Evolutionary conservation across 228 moss, liverwort and hornwort species (phyloP).

Genomic region (Sphagnum magellanicum): DNA sequence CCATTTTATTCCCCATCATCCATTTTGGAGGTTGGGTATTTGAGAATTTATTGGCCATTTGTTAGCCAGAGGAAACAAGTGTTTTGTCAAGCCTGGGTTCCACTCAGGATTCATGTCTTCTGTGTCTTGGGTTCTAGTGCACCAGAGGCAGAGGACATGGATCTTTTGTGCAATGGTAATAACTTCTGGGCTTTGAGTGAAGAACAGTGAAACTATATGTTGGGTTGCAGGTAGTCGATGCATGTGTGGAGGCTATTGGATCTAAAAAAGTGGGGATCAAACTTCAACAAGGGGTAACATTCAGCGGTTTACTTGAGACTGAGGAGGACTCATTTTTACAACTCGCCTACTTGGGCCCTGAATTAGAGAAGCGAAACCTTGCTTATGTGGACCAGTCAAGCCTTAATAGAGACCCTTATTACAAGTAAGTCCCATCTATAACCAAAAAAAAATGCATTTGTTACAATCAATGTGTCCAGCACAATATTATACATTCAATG

Average conservation of each 20-base stretch:
- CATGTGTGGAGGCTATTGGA: constrained; percentile 42
- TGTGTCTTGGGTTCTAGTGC: too few species aligned
- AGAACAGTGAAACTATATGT: not conserved
- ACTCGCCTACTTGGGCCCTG: constrained; percentile 55
- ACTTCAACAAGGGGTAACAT: constrained; percentile 61
- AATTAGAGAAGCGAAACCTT: constrained; percentile 52
- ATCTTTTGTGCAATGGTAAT: too few species aligned
- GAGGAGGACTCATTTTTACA: constrained; percentile 49
- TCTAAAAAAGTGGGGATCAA: constrained; percentile 54
- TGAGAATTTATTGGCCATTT: too few species aligned
- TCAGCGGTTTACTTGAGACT: constrained; percentile 54
- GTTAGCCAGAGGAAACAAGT: too few species aligned
- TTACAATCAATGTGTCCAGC: too few species aligned
- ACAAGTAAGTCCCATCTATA: constrained; percentile 6
- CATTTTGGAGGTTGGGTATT: too few species aligned
- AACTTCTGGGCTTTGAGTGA: not conserved
- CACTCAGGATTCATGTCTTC: too few species aligned
- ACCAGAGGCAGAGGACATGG: too few species aligned
- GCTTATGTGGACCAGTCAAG: constrained; percentile 51
- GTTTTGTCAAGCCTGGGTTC: too few species aligned
- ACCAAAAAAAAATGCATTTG: too few species aligned
- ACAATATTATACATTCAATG: too few species aligned
- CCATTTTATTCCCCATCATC: too few species aligned
- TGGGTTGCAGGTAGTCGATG: constrained; percentile 37
- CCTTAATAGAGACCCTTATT: constrained; percentile 44